A percentile compares a stretch with the other conserved stretches of the same genome.
phyloP scores from a whole-genome alignment of 140 eudicot species.

The Cichorium intybus region DNA sequence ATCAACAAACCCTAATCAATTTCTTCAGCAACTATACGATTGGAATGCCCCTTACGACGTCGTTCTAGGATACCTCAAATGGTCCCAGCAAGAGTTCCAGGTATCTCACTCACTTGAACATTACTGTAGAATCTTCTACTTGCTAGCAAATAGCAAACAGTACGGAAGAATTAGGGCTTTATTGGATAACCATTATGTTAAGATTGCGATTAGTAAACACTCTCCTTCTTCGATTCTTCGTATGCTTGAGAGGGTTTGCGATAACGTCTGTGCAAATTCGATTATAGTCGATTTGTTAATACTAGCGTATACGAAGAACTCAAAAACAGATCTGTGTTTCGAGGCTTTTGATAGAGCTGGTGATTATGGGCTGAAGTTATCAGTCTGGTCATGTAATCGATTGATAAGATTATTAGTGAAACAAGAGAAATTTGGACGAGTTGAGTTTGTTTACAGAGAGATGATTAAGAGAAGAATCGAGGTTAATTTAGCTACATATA shows the following conservation, averaged over 20 bases:
- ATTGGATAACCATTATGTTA: slow-evolving; percentile 36
- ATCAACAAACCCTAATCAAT: slow-evolving; percentile 28
- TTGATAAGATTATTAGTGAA: slow-evolving; percentile 54
- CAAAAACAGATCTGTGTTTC: slow-evolving; percentile 38
- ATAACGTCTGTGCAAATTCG: slow-evolving; percentile 42
- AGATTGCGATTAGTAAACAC: slow-evolving; percentile 5
- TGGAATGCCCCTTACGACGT: slow-evolving; percentile 33
- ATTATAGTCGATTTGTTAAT: slow-evolving; percentile 65
- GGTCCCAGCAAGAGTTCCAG: slow-evolving; percentile 48
- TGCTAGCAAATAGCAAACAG: slow-evolving; percentile 43
- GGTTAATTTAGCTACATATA: slow-evolving; percentile 54
- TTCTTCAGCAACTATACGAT: slow-evolving; percentile 51
- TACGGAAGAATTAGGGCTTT: slow-evolving; percentile 54
- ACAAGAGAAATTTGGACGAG: slow-evolving; percentile 35
- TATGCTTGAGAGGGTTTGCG: slow-evolving; percentile 27
- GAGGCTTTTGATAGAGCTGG: slow-evolving; percentile 74
- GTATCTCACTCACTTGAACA: slow-evolving; percentile 40
- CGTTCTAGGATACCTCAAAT: slow-evolving; percentile 46
- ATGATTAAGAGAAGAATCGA: slow-evolving; percentile 64
- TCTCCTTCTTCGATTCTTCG: slow-evolving; percentile 43
- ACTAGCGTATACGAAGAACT: slow-evolving; percentile 36
- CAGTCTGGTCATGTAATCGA: slow-evolving; percentile 57
- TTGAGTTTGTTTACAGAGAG: slow-evolving; percentile 63
- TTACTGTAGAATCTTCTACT: slow-evolving; percentile 38
- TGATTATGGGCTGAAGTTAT: slow-evolving; percentile 72